Base-by-base conservation (phyloP, 2,329 filamentous ascomycete genomes). In the Penicillium sp. region DNA sequence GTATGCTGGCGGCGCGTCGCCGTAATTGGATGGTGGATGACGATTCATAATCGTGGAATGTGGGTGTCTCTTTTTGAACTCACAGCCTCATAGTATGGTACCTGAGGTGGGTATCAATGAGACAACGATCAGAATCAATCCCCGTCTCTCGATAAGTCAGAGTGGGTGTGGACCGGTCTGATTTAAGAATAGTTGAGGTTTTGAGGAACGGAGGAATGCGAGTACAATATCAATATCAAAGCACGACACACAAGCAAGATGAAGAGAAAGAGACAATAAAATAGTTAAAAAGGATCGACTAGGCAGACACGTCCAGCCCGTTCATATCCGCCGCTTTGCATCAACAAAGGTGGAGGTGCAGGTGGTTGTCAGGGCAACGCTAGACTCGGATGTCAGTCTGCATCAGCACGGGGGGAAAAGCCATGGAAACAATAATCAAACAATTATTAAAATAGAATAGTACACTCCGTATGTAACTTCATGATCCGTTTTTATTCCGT, bases 1-100 rank as follows among this genome's bases (percentile, higher is more conserved):
- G 62, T 79, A 79, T 6, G 74, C 71, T 23, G 78, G 77, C 25
- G 77, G 77, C 51, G 75, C 75, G n/a, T 79, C 77, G 47, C 71
- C 69, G 52, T 78, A 78, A 55, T 63, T 68, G 33, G 63, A 64
- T 43, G 69, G 70, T 25, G 72, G 73, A 38, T 68, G 65, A 53
- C 67, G 66, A 61, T 68, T 68, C 63, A 72, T 70, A 53, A 41
- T 48, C 57, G 45, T 49, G 61, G 55, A 66, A 59, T 63, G 52
- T 55, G 60, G 60, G 6, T 49, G 13, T 57, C 17, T 35, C n/a
- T 29, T 38, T 52, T 5, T 48, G 36, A 42, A 45, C 39, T 65
- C 60, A 67, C 47, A 43, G 36, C 49, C 44, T 62, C 65, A 67
- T 67, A 61, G 33, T 63, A 63, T 44, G 42, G 6, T 4, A 33